Percentiles rank a stretch among this genome's conserved stretches.
These are phyloP conservation scores for Solanum clarkiae DNA, from an alignment of 257 asterid genomes.

Conservation along the genomic window DNA sequence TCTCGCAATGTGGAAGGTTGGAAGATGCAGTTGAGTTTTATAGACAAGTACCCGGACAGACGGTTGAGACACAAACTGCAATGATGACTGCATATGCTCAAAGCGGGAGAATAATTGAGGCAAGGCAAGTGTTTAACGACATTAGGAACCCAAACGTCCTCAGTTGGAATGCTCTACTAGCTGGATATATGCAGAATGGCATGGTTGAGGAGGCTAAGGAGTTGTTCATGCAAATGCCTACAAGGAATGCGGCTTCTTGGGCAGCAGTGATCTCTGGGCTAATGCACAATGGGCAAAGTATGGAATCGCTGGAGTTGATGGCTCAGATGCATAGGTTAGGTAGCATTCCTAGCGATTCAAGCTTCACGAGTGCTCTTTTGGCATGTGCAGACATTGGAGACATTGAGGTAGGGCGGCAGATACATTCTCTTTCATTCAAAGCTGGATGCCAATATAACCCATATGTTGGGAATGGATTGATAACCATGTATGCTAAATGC, in stretches of 20 bases:
- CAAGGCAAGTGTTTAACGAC: constrained; percentile 3
- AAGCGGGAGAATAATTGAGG: constrained; percentile 7
- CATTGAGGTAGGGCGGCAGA: constrained; percentile 3
- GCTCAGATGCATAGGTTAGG: constrained; percentile 3
- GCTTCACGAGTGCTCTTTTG: constrained; percentile 4
- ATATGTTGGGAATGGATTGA: constrained; percentile 11
- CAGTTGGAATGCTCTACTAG: constrained; percentile 12
- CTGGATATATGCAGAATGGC: constrained; percentile 12
- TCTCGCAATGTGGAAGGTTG: constrained; percentile 3
- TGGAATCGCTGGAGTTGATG: constrained; percentile 3
- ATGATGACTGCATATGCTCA: constrained; percentile 14
- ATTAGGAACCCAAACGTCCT: neutral
- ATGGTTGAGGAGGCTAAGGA: constrained; percentile 14
- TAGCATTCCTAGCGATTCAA: neutral
- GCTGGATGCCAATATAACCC: constrained; percentile 2
- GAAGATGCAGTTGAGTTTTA: constrained; percentile 7
- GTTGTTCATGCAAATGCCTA: constrained; percentile 7
- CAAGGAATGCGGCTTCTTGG: constrained; percentile 9
- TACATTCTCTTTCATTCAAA: constrained; percentile 8
- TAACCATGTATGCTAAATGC: constrained; percentile 14
- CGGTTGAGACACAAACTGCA: constrained; percentile 3
- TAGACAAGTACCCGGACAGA: neutral
- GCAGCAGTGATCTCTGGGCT: constrained; percentile 12
- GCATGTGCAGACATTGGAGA: constrained; percentile 12
- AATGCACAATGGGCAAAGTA: neutral